Evolutionary conservation across 2,329 filamentous ascomycete genomes (phyloP).

Genomic region (Diaporthe aspalathi): DNA sequence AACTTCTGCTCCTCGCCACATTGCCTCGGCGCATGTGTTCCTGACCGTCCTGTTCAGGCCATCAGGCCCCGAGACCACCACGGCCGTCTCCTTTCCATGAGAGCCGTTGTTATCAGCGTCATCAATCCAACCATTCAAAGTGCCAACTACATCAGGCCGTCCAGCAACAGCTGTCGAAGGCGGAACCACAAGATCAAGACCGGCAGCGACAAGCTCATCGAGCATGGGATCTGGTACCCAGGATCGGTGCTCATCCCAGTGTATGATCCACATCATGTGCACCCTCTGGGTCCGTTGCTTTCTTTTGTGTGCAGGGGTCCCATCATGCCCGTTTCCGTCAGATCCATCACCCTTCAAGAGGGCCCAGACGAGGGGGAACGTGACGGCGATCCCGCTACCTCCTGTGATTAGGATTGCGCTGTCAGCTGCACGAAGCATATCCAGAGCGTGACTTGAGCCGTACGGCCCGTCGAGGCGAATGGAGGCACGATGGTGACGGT

Average conservation of each 20-base stretch:
- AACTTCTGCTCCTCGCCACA: slow-evolving; percentile 61
- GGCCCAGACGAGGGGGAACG: slow-evolving; percentile 70
- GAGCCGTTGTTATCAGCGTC: slow-evolving; percentile 38
- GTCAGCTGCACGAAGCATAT: slow-evolving; percentile 61
- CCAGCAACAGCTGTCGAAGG: slow-evolving; percentile 64
- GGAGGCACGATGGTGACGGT: slow-evolving; percentile 52
- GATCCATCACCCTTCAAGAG: slow-evolving; percentile 48
- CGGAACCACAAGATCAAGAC: slow-evolving; percentile 65
- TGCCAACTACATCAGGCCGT: slow-evolving; percentile 61
- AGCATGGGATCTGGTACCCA: slow-evolving; percentile 66
- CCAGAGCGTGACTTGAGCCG: slow-evolving; percentile 66
- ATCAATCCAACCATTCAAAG: slow-evolving; percentile 54
- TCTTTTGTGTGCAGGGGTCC: not conserved
- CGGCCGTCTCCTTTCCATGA: slow-evolving; percentile 53
- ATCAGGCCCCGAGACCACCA: slow-evolving; percentile 73
- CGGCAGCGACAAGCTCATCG: slow-evolving; percentile 59
- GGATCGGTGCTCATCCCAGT: slow-evolving; percentile 60
- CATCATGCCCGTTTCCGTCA: not conserved
- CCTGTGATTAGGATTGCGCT: slow-evolving; percentile 69
- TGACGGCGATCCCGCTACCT: slow-evolving; percentile 73
- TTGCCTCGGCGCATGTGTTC: slow-evolving; percentile 65
- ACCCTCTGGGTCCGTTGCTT: slow-evolving; percentile 49
- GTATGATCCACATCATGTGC: slow-evolving; percentile 69
- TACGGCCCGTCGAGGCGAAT: slow-evolving; percentile 74
- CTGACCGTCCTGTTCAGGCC: slow-evolving; percentile 69